Conservation (phyloP, 495 filamentous ascomycete species). For the Cetradonia linearis region DNA sequence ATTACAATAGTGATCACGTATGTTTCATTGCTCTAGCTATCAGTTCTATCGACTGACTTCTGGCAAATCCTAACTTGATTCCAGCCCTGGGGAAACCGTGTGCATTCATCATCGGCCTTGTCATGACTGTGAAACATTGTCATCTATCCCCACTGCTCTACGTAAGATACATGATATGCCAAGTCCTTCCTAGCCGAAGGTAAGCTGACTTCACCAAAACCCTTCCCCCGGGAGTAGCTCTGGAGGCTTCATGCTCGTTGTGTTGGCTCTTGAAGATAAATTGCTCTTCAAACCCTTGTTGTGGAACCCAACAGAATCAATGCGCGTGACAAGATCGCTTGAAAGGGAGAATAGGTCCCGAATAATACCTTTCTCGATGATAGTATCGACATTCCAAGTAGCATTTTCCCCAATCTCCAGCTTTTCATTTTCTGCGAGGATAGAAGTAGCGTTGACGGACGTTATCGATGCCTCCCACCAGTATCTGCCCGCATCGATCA, state of each 20-base stretch:
- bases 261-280: background rate
- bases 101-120: background rate
- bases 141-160: background rate
- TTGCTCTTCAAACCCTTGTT: conserved; percentile 24
- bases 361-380: conserved; percentile 29
- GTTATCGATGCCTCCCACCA: conserved; percentile 40
- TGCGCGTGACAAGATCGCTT: conserved; percentile 30
- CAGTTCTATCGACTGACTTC: background rate
- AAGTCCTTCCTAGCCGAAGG: too few species aligned
- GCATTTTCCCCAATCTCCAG: conserved; percentile 31
- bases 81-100: background rate
- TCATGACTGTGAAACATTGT: background rate
- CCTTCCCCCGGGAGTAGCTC: background rate
- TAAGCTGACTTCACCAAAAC: conserved; percentile 2
- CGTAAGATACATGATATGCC: background rate
- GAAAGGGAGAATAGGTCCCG: conserved; percentile 29
- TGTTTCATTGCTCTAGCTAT: background rate
- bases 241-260: background rate
- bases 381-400: conserved; percentile 21
- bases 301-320: conserved; percentile 32
- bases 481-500: conserved; percentile 29
- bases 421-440: conserved; percentile 27
- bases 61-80: background rate
- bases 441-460: conserved; percentile 26
- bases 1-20: background rate